Conservation (phyloP, 2,329 filamentous ascomycete genomes). For the Elsinoe necatrix region DNA sequence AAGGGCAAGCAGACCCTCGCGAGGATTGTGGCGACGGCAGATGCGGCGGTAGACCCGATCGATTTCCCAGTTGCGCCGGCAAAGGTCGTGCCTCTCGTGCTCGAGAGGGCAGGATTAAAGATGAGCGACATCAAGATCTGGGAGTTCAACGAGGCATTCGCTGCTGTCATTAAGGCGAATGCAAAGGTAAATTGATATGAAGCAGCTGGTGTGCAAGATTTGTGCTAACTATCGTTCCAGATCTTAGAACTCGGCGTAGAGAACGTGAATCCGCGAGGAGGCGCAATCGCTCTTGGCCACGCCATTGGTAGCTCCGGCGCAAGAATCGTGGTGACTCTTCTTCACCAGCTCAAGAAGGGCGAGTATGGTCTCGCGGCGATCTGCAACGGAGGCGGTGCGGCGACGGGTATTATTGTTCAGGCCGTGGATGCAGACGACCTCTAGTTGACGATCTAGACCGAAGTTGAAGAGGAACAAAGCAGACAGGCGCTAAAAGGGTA, state of each 20-base stretch:
- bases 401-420: conserved; percentile 86
- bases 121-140: conserved; percentile 88
- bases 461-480: neutral
- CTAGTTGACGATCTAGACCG: neutral
- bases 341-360: conserved; percentile 84
- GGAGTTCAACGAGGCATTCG: conserved; percentile 99
- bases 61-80: conserved; percentile 92
- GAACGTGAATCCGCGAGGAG: conserved; percentile 78
- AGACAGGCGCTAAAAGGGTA: no score
- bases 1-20: conserved; percentile 73
- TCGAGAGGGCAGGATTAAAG: conserved; percentile 80
- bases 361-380: conserved; percentile 95
- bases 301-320: conserved; percentile 89
- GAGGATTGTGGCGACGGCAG: conserved; percentile 73
- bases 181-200: conserved; percentile 65
- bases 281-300: conserved; percentile 86
- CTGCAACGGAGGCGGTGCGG: conserved; percentile 91
- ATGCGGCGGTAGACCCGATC: conserved; percentile 82
- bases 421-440: conserved; percentile 48
- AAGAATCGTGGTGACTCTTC: conserved; percentile 76
- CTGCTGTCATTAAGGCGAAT: conserved; percentile 89
- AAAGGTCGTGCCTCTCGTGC: conserved; percentile 82
- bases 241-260: conserved; percentile 73
- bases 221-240: conserved; percentile 33
- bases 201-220: no score